A percentile compares a stretch with the other conserved stretches of the same genome.
These are phyloP conservation scores for Paraglomus occultum DNA, from an alignment of 192 early-diverging fungal genomes.

Conservation along the genomic window DNA sequence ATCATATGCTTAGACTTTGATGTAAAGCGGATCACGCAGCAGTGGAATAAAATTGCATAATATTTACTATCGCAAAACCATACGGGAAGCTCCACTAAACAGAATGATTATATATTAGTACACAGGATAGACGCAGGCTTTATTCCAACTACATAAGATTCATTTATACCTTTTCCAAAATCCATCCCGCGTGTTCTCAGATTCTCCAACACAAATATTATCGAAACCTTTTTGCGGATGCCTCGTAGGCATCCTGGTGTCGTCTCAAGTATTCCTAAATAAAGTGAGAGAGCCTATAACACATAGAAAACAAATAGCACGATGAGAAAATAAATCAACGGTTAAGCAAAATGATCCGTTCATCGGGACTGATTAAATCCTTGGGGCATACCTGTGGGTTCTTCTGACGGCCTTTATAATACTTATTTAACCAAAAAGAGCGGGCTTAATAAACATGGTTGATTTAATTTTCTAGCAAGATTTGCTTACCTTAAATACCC, in stretches of 20 bases:
- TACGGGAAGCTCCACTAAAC: constrained; percentile 31
- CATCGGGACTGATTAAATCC: too few species aligned
- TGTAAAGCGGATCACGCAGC: neutral
- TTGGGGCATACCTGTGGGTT: constrained; percentile 18
- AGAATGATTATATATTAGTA: neutral
- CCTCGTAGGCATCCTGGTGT: constrained; percentile 27
- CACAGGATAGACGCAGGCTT: neutral
- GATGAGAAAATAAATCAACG: neutral
- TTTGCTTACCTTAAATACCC: constrained; percentile 26
- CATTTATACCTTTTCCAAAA: constrained; percentile 33
- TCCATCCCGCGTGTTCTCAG: constrained; percentile 25
- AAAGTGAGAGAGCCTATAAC: constrained; percentile 31
- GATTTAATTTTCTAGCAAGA: neutral
- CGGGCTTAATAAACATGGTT: neutral
- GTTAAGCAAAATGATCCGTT: too few species aligned
- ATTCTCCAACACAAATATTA: constrained; percentile 37
- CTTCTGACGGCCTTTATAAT: constrained; percentile 25
- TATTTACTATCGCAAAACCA: constrained; percentile 36
- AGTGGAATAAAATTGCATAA: neutral
- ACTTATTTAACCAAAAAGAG: neutral
- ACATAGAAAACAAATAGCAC: neutral
- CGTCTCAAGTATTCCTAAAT: constrained; percentile 32
- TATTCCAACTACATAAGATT: neutral
- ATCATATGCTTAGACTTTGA: neutral
- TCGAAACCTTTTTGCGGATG: constrained; percentile 34